Base-by-base conservation (phyloP, 768 basidiomycete genomes). In the Mrakia frigida region DNA sequence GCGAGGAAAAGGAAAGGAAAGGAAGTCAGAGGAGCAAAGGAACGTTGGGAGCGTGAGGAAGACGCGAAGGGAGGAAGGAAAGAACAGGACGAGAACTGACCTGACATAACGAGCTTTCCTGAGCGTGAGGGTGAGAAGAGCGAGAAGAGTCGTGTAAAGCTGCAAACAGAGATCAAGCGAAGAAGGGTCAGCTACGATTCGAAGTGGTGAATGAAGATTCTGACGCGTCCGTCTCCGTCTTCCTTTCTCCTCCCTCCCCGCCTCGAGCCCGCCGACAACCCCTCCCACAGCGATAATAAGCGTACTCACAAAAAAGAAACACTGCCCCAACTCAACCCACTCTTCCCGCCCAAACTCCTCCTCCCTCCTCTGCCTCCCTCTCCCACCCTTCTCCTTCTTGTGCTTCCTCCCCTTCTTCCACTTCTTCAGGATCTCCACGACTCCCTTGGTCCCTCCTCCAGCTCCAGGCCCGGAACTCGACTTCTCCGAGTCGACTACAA, bases 261-360 rank as follows among this genome's bases (percentile, higher is more conserved):
- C n/a, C n/a, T n/a, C n/a, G n/a, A n/a, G n/a, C n/a, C n/a, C n/a
- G n/a, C n/a, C n/a, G n/a, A n/a, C n/a, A n/a, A n/a, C n/a, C n/a
- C n/a, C n/a, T n/a, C n/a, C n/a, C n/a, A n/a, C n/a, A n/a, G n/a
- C n/a, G n/a, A n/a, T n/a, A n/a, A n/a, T n/a, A n/a, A n/a, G n/a
- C n/a, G n/a, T 35, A 76, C 75, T 46, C 31, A 76, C 75, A 35
- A 71, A 76, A 43, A 76, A 70, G 43, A 46, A 35, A 56, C 67
- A 69, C 70, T 76, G 75, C 9, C 60, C 60, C 16, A 76, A 65
- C 61, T 76, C 75, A 13, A 76, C 70, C 70, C 70, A 72, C 23
- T 76, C 75, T 39, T 76, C 75, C 31, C 75, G 25, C 3, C 75
- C 75, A 67, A 76, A 76, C 14, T 41, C 75, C 70, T 76, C 70